Conservation (phyloP, 2,329 filamentous ascomycete genomes). For the Epichloe sp. region DNA sequence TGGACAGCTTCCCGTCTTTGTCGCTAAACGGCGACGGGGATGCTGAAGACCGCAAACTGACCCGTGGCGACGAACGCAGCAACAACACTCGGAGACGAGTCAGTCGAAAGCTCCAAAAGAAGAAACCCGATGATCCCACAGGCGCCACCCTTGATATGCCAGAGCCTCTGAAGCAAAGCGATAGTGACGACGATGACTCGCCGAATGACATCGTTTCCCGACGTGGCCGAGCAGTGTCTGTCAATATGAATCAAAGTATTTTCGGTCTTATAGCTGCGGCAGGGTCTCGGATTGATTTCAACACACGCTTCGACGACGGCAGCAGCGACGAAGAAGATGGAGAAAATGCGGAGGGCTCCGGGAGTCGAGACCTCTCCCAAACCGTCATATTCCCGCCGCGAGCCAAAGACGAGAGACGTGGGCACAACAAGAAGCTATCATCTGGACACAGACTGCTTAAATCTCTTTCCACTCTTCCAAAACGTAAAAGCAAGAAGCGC, state of each 20-base stretch:
- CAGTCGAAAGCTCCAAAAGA: constrained; percentile 32
- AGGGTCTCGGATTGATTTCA: constrained; percentile 70
- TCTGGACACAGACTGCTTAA: constrained; percentile 48
- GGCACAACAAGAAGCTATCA: constrained; percentile 47
- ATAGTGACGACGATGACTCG: constrained; percentile 34
- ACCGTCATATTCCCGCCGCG: constrained; percentile 27
- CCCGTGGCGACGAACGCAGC: constrained; percentile 20
- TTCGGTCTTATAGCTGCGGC: constrained; percentile 87
- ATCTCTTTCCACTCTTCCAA: constrained; percentile 49
- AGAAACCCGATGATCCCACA: constrained; percentile 24
- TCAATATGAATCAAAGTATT: constrained; percentile 86
- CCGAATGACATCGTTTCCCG: constrained; percentile 25
- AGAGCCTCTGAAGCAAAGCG: constrained; percentile 37
- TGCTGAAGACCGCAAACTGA: constrained; percentile 4
- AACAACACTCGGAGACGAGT: constrained; percentile 25
- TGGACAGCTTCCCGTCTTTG: neutral
- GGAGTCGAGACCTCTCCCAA: constrained; percentile 30
- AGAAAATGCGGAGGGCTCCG: constrained; percentile 25
- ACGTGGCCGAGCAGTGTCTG: constrained; percentile 36
- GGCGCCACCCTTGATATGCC: constrained; percentile 32
- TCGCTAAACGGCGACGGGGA: constrained; percentile 1
- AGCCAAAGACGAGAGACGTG: constrained; percentile 17
- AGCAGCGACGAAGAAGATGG: constrained; percentile 73
- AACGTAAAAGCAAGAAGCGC: constrained; percentile 28
- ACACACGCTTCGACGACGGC: constrained; percentile 63